Evolutionary conservation across 2,329 filamentous ascomycete genomes (phyloP), one percentile per base, ranked within the genome.

Genomic region (Mollisia scopiformis): DNA sequence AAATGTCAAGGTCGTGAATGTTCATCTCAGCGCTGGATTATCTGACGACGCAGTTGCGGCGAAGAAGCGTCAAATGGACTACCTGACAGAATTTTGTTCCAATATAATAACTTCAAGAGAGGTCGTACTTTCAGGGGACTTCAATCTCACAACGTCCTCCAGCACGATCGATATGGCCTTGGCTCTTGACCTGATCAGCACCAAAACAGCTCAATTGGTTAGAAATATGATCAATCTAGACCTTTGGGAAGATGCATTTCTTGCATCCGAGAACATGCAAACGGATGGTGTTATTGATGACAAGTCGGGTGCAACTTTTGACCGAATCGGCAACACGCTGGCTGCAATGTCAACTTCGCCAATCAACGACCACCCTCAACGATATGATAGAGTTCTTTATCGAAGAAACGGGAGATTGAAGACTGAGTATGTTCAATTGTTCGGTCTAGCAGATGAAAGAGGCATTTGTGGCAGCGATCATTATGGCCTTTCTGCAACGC

Each of bases 241-340:
- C 11, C 69, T 88, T 1, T 71, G 72, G 0, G 74, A 82, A 25
- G 74, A 75, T 16, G 79, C 79, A 0, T 75, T 88, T n/a, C 33
- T 56, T 19, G 5, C 33, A 6, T 50, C 28, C 21, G 14, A 14
- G 3, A 6, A 41, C 30, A 19, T 16, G 27, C 55, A 51, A 6
- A 10, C 13, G 5, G 49, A 62, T 3, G n/a, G 46, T 0, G 80
- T n/a, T n/a, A n/a, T 79, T 30, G 81, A 85, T 55, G 88, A 86
- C 1, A 87, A 89, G 69, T 79, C 85, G 62, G 87, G 86, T 1
- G 84, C 86, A 3, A 90, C 88, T 0, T 90, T 88, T 69, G 82
- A 90, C 67, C 87, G 87, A 0, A 74, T 74, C 1, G 74, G 74
- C 6, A 90, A 90, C 66, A 71, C 73, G 0, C 76, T 88, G 13